Percentiles rank a stretch among this genome's conserved stretches.
These are phyloP conservation scores for Xylaria sp. DNA, from an alignment of 2,329 filamentous ascomycete genomes.

Conservation along the genomic window DNA sequence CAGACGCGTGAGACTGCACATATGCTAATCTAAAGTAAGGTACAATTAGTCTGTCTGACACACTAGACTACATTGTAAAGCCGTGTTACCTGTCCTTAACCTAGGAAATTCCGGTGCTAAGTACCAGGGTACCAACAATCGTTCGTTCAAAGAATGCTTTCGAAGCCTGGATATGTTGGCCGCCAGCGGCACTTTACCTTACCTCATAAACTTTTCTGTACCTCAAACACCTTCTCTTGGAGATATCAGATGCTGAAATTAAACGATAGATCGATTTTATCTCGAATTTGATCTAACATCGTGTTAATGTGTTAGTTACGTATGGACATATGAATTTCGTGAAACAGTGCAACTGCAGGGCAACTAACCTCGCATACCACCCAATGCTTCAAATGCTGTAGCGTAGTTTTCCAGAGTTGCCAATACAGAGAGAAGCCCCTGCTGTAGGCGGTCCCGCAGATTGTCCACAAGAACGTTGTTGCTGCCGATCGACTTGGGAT, in stretches of 20 bases:
- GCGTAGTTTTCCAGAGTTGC: conserved; percentile 57
- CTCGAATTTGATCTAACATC: conserved; percentile 47
- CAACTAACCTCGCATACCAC: conserved; percentile 57
- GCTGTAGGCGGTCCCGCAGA: conserved; percentile 55
- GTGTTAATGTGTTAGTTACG: conserved; percentile 30
- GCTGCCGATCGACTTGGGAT: conserved; percentile 44
- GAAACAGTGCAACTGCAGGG: conserved; percentile 28
- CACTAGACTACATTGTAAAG: conserved; percentile 11
- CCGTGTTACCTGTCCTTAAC: conserved; percentile 1
- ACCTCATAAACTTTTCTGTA: not conserved
- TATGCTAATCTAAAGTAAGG: not conserved
- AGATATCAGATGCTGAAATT: conserved; percentile 32
- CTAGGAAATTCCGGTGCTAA: not conserved
- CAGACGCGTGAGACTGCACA: not conserved
- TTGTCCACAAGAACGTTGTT: conserved; percentile 49
- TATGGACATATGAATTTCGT: not conserved
- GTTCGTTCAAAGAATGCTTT: not conserved
- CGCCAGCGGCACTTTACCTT: not conserved
- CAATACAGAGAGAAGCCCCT: conserved; percentile 56
- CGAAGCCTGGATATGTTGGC: not conserved
- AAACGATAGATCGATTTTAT: conserved; percentile 47
- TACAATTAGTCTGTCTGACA: conserved; percentile 7
- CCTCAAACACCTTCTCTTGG: not conserved
- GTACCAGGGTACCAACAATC: not conserved
- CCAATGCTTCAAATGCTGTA: conserved; percentile 58